Evolutionary conservation across 768 basidiomycete genomes (phyloP).

Genomic region (Tulasnella sp.): DNA sequence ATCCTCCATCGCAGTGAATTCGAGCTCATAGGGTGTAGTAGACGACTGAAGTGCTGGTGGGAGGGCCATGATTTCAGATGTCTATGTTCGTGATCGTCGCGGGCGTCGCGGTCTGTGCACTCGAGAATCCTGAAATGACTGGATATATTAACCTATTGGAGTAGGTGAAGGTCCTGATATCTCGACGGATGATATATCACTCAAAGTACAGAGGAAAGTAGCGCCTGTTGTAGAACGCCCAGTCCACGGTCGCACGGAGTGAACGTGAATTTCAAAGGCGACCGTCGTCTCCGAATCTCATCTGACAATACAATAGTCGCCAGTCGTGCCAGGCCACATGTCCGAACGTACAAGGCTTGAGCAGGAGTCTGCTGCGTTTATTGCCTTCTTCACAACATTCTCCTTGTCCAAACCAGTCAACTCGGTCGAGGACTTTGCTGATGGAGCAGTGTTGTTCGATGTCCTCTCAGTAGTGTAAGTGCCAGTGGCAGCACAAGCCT

Average conservation of each 20-base stretch:
- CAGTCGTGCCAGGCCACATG: not conserved
- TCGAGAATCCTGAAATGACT: no score
- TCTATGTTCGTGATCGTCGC: no score
- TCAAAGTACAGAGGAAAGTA: not conserved
- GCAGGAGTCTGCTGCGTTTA: conserved; percentile 59
- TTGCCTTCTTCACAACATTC: conserved; percentile 71
- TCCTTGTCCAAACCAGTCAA: conserved; percentile 52
- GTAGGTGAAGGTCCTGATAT: no score
- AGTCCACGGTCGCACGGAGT: not conserved
- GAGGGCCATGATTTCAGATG: conserved; percentile 50
- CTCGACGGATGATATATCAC: no score
- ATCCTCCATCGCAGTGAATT: conserved; percentile 78
- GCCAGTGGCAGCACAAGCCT: not conserved
- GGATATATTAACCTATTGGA: no score
- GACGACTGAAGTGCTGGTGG: conserved; percentile 60
- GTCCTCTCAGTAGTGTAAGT: conserved; percentile 66
- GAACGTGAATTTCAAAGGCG: not conserved
- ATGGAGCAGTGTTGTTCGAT: conserved; percentile 67
- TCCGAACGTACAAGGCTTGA: not conserved
- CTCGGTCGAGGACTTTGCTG: conserved; percentile 59
- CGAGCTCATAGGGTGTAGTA: conserved; percentile 74
- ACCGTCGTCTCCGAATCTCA: not conserved
- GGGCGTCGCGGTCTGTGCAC: no score
- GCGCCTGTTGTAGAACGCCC: not conserved
- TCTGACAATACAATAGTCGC: not conserved